phyloP scores from a whole-genome alignment of 2,329 filamentous ascomycete genomes.

The Pseudophaeomoniella oleicola region DNA sequence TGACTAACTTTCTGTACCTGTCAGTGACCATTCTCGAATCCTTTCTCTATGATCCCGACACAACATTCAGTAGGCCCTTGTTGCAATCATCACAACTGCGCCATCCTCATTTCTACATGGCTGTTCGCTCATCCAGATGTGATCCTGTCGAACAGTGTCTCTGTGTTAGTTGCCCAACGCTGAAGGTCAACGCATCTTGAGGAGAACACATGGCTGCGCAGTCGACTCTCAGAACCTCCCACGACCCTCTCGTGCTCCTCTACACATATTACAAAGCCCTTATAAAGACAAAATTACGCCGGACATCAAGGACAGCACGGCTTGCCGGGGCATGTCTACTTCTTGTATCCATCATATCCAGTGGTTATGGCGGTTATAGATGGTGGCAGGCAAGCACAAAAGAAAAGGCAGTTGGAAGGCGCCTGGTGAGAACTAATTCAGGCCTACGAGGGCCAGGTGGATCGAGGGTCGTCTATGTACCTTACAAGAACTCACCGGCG shows the following conservation, averaged over 20 bases:
- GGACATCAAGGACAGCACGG: constrained; percentile 55
- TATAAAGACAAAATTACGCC: constrained; percentile 37
- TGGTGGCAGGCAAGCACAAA: constrained; percentile 60
- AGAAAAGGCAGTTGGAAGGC: constrained; percentile 69
- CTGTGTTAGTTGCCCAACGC: no score
- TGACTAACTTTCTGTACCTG: no score
- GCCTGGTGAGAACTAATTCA: constrained; percentile 78
- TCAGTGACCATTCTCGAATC: no score
- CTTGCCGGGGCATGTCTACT: constrained; percentile 65
- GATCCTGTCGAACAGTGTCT: no score
- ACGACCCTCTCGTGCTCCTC: constrained; percentile 53
- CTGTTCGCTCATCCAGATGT: no score
- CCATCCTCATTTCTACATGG: no score
- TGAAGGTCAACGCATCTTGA: no score
- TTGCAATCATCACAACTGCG: no score
- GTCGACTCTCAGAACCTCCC: constrained; percentile 61
- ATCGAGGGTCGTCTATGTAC: constrained; percentile 85
- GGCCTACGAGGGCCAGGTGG: constrained; percentile 90
- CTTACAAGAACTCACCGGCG: constrained; percentile 73
- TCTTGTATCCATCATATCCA: constrained; percentile 60
- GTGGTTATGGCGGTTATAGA: constrained; percentile 62
- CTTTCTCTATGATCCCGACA: no score
- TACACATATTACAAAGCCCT: constrained; percentile 34
- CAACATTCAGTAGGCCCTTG: no score
- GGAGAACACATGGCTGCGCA: constrained; percentile 87